Evolutionary conservation across 2,329 filamentous ascomycete species (phyloP), one percentile per base, ranked within the genome.

Genomic region (Decorospora gaudefroyi): DNA sequence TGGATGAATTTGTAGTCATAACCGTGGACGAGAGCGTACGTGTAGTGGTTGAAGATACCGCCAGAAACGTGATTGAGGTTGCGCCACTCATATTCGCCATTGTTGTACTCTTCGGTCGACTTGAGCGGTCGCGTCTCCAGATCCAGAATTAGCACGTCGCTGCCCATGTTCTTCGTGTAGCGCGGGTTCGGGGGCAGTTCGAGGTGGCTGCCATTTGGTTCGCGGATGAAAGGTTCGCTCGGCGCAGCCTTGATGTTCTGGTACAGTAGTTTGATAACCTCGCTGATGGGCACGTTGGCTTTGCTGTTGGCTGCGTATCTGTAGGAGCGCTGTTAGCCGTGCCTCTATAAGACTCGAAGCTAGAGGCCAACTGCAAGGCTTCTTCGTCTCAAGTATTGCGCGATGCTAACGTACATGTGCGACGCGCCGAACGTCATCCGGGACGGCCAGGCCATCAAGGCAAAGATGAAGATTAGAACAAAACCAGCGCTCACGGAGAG

Each of bases 1-100:
- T 69, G 68, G 12, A 74, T 67, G 38, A 73, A 69, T n/a, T 71
- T 73, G 50, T 76, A 76, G 37, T 75, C 70, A 49, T 76, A 76
- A 2, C 74, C 73, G 43, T 76, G 74, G 21, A 76, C 72, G 42
- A 62, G 55, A 11, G 69, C 70, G 18, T 55, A 53, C 10, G 53
- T 21, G 38, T 55, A 55, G 34, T 55, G 49, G 13, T 55, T 55
- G 8, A 55, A 26, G 21, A 55, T 51, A 18, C 43, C 32, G 32
- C 42, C 53, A 12, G 49, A 53, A 16, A 72, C 51, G 25, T 49
- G 51, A 8, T 53, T 55, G 6, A 61, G 52, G 16, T 42, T 35
- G 6, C 56, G 53, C 46, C 59, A 65, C 15, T 63, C 49, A 11
- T 67, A 42, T 12, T 49, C 42, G 5, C 54, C 42, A 19, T 61